Percentiles rank a stretch among this genome's conserved stretches.
These are phyloP conservation scores for Penicillium brasilianum DNA, from an alignment of 2,329 filamentous ascomycete genomes.

Conservation along the genomic window DNA sequence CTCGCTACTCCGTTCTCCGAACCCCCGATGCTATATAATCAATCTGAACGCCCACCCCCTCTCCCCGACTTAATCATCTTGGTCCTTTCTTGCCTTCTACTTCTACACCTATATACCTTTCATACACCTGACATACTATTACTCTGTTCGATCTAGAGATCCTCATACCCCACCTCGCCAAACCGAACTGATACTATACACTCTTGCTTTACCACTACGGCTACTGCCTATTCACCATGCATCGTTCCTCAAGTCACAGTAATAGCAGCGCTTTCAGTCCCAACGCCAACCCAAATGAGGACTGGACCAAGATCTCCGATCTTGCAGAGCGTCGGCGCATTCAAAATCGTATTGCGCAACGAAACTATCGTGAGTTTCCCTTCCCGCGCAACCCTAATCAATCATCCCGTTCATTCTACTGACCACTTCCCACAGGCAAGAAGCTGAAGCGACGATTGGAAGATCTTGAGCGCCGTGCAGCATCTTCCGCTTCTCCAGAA, in stretches of 20 bases:
- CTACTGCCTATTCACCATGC: conserved; percentile 32
- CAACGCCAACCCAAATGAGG: conserved; percentile 93
- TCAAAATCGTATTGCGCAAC: conserved; percentile 96
- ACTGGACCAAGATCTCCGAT: conserved; percentile 99
- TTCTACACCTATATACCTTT: conserved; percentile 14
- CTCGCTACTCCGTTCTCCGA: conserved; percentile 21
- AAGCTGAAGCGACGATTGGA: conserved; percentile 71
- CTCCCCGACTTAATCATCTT: conserved; percentile 3
- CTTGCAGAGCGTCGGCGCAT: conserved; percentile 91
- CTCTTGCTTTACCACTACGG: not conserved
- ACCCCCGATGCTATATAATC: conserved; percentile 32
- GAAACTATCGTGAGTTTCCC: conserved; percentile 83
- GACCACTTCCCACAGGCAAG: conserved; percentile 55
- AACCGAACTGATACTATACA: not conserved
- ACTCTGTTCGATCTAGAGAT: not conserved
- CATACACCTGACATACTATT: not conserved
- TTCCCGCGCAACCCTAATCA: not conserved
- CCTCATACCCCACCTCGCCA: not conserved
- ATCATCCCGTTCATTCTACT: not conserved
- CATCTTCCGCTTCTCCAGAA: conserved; percentile 66
- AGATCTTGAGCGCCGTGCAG: conserved; percentile 66
- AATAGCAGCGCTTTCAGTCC: conserved; percentile 95
- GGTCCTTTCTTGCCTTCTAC: conserved; percentile 7
- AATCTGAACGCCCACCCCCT: conserved; percentile 18
- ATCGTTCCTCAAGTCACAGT: conserved; percentile 63